Evolutionary conservation across 73 alveolate genomes (phyloP).

Genomic region (Tetrahymena malaccensis): DNA sequence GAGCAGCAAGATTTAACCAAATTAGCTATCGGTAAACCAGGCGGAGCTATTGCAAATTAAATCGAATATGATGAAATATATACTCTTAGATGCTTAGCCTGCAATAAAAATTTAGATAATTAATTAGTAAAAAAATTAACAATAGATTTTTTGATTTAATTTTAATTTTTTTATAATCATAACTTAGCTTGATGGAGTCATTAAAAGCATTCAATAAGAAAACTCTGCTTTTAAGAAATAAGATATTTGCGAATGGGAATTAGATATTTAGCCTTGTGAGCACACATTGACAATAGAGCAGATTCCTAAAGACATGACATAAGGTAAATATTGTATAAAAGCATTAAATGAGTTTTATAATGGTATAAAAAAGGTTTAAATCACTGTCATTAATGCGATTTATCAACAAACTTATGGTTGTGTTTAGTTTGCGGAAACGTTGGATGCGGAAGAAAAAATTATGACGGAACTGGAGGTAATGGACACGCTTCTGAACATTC

Average conservation of each 20-base stretch:
- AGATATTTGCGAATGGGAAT: conserved; percentile 93
- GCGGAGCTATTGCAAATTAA: conserved; percentile 73
- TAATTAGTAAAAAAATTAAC: background rate
- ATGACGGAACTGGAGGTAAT: conserved; percentile 96
- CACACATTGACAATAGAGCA: conserved; percentile 89
- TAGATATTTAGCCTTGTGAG: conserved; percentile 83
- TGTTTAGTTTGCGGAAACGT: conserved; percentile 96
- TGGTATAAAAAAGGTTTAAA: conserved; percentile 75
- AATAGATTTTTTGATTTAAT: background rate
- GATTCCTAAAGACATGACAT: conserved; percentile 52
- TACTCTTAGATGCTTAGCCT: conserved; percentile 63
- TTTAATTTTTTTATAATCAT: background rate
- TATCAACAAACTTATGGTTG: conserved; percentile 92
- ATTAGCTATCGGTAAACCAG: conserved; percentile 93
- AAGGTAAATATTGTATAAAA: background rate
- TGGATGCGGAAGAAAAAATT: conserved; percentile 96
- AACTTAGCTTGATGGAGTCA: conserved; percentile 56
- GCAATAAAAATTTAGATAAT: conserved; percentile 52
- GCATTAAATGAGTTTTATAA: background rate
- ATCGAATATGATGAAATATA: conserved; percentile 74
- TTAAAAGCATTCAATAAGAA: conserved; percentile 66
- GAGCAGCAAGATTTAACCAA: conserved; percentile 72
- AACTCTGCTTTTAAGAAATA: conserved; percentile 81
- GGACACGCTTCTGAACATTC: conserved; percentile 92
- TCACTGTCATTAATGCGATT: conserved; percentile 89